phyloP scores from a whole-genome alignment of 1,139 yeast species.

The Scheffersomyces quercinus region DNA sequence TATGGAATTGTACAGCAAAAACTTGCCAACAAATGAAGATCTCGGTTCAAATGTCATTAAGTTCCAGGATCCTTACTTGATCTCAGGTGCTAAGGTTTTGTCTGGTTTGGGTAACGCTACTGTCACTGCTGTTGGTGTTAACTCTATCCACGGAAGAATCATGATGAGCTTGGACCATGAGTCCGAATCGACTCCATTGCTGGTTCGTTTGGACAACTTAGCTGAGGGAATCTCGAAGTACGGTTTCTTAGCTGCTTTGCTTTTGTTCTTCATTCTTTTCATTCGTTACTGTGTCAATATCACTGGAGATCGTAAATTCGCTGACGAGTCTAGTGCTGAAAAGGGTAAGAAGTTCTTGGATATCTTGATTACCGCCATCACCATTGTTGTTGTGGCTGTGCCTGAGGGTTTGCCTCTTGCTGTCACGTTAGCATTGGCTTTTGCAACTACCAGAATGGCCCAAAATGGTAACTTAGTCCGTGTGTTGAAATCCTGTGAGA shows the following conservation, averaged over 20 bases:
- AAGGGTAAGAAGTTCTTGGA: slow-evolving; percentile 85
- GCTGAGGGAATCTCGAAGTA: slow-evolving; percentile 94
- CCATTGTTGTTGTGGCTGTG: slow-evolving; percentile 94
- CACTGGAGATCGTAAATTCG: slow-evolving; percentile 50
- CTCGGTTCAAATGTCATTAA: slow-evolving; percentile 47
- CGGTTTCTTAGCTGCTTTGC: slow-evolving; percentile 81
- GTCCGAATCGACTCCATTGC: slow-evolving; percentile 86
- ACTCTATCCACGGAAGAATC: slow-evolving; percentile 90
- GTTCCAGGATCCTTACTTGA: slow-evolving; percentile 73
- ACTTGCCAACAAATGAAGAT: slow-evolving; percentile 42
- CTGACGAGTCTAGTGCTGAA: slow-evolving; percentile 56
- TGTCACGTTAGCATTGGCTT: slow-evolving; percentile 92
- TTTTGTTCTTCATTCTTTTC: slow-evolving; percentile 76
- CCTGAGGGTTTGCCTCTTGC: slow-evolving; percentile 98
- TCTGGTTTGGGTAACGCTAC: slow-evolving; percentile 86
- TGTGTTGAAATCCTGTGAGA: slow-evolving; percentile 90
- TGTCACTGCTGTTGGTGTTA: slow-evolving; percentile 86
- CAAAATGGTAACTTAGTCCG: slow-evolving; percentile 96
- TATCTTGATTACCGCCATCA: slow-evolving; percentile 85
- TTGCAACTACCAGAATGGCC: slow-evolving; percentile 98
- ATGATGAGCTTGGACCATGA: slow-evolving; percentile 77
- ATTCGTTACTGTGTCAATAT: slow-evolving; percentile 73
- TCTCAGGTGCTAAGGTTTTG: slow-evolving; percentile 86
- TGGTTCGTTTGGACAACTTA: slow-evolving; percentile 72
- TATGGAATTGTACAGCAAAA: slow-evolving; percentile 27